Conservation (phyloP, 2,329 filamentous ascomycete species). For the Colletotrichum noveboracense region DNA sequence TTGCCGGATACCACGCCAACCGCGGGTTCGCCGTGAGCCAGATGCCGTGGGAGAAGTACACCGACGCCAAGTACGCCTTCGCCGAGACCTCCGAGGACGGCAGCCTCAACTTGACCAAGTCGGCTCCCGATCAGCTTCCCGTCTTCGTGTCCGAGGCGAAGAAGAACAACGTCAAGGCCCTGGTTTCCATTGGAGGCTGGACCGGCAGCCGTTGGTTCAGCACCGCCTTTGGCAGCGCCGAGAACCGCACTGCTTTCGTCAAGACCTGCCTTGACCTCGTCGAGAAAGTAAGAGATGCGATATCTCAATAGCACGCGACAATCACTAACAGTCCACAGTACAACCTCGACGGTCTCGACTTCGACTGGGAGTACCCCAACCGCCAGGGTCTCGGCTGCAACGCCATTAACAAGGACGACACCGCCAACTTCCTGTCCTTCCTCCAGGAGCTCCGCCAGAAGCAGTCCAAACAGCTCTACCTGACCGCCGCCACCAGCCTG, state of each 20-base stretch:
- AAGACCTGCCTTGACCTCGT: constrained; percentile 24
- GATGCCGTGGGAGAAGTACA: constrained; percentile 21
- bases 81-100: constrained; percentile 8
- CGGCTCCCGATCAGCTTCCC: constrained; percentile 10
- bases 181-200: constrained; percentile 18
- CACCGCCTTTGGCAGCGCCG: constrained; percentile 2
- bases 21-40: neutral
- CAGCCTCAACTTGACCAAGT: constrained; percentile 7
- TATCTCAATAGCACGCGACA: neutral
- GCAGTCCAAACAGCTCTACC: constrained; percentile 16
- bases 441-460: constrained; percentile 18
- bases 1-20: constrained; percentile 16
- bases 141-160: neutral
- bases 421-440: constrained; percentile 14
- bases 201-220: constrained; percentile 15
- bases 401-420: constrained; percentile 11
- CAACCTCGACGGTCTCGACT: constrained; percentile 21
- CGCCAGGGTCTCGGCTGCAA: constrained; percentile 20
- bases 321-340: neutral
- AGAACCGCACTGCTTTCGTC: constrained; percentile 27
- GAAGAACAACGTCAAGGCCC: constrained; percentile 7
- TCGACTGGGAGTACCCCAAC: constrained; percentile 27
- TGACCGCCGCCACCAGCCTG: constrained; percentile 12
- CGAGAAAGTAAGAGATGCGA: constrained; percentile 1
- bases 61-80: constrained; percentile 17